A percentile compares a stretch with the other conserved stretches of the same genome.
These are phyloP conservation scores for Penicillium desertorum DNA, from an alignment of 495 filamentous ascomycete genomes.

Conservation along the genomic window DNA sequence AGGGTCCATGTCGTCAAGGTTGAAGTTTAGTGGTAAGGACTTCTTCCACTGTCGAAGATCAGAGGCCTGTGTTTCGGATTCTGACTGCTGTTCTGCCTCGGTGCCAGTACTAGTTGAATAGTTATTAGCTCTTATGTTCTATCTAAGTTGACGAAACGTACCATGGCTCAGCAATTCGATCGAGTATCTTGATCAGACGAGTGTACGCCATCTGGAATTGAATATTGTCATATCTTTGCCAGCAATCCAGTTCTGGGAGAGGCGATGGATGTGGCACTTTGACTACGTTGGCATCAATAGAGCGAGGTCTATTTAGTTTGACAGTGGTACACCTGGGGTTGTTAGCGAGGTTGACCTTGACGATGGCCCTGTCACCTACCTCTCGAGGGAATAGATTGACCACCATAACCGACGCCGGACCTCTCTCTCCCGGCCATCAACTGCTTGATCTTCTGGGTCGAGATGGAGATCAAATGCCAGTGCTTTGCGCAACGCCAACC, in stretches of 20 bases:
- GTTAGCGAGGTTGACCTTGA: background rate
- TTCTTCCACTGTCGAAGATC: slow-evolving; percentile 28
- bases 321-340: slow-evolving; percentile 19
- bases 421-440: slow-evolving; percentile 17
- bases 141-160: background rate
- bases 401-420: slow-evolving; percentile 26
- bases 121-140: background rate
- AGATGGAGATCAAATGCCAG: slow-evolving; percentile 43
- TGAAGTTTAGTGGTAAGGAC: slow-evolving; percentile 20
- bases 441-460: slow-evolving; percentile 12
- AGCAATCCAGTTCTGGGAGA: slow-evolving; percentile 15
- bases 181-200: slow-evolving; percentile 21
- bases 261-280: slow-evolving; percentile 18
- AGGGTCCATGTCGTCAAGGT: slow-evolving; percentile 20
- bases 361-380: slow-evolving; percentile 11
- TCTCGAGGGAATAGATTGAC: slow-evolving; percentile 32
- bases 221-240: slow-evolving; percentile 23
- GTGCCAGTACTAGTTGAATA: background rate
- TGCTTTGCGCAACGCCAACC: slow-evolving; percentile 43
- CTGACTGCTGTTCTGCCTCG: background rate
- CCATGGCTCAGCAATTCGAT: slow-evolving; percentile 20
- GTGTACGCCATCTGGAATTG: slow-evolving; percentile 23
- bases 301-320: slow-evolving; percentile 27
- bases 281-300: slow-evolving; percentile 18
- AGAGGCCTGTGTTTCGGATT: slow-evolving; percentile 5